Percentiles rank a stretch among this genome's conserved stretches.
Evolutionary conservation across 176 grass and related monocot species (phyloP).

Genomic region (Urochloa ruziziensis): DNA sequence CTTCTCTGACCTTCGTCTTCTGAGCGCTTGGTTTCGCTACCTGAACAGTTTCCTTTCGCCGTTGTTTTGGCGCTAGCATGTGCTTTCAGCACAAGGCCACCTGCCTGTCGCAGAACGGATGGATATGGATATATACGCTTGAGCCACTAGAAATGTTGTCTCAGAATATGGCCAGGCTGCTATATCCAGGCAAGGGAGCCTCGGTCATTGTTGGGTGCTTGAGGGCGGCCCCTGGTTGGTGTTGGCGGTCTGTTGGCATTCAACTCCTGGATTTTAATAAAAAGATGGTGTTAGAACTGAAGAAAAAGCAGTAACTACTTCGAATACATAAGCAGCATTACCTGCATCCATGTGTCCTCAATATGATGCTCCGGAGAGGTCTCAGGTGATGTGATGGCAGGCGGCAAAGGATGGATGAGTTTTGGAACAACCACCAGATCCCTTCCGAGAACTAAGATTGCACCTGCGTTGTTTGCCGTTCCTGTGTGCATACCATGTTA

Average conservation of each 20-base stretch:
- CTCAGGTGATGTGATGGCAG: conserved; percentile 80
- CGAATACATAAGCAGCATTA: conserved; percentile 28
- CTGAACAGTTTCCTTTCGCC: conserved; percentile 4
- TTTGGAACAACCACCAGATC: conserved; percentile 98
- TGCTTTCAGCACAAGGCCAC: background rate
- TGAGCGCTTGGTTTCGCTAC: conserved; percentile 2
- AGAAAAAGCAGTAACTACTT: background rate
- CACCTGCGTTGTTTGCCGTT: conserved; percentile 95
- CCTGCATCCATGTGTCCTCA: conserved; percentile 99
- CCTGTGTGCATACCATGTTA: conserved; percentile 39
- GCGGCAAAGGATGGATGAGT: conserved; percentile 98
- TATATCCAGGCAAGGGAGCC: conserved; percentile 83
- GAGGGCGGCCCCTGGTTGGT: conserved; percentile 94
- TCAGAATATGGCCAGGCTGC: background rate
- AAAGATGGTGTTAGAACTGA: conserved; percentile 4
- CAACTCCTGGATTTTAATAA: conserved; percentile 60
- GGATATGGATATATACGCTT: conserved; percentile 24
- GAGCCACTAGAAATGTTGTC: conserved; percentile 24
- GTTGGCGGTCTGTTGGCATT: conserved; percentile 93
- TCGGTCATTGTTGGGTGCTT: conserved; percentile 68
- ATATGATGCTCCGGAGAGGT: conserved; percentile 72
- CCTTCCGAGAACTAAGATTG: conserved; percentile 94
- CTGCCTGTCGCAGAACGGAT: conserved; percentile 19
- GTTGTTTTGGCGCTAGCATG: conserved; percentile 8
- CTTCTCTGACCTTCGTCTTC: background rate